Base-by-base conservation (phyloP, 176 grass and related monocot species). In the Zoysia japonica region DNA sequence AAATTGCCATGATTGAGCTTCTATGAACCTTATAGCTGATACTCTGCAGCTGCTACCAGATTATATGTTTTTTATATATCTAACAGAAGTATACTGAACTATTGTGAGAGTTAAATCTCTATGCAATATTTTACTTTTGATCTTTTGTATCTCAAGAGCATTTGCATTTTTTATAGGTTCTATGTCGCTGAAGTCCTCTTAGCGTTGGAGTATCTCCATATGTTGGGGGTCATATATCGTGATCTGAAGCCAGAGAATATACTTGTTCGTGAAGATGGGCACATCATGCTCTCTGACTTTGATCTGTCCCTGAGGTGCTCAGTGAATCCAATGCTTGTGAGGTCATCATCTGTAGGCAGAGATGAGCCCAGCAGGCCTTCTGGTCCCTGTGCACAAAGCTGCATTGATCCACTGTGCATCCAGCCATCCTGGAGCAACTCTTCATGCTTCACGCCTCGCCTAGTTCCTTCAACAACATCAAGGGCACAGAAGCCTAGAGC, bases 181-280 rank as follows among this genome's bases (percentile, higher is more conserved):
- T 99, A 99, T 86, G 88, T 90, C 9, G 88, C 92, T 38, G 96
- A 99, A 84, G 90, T 99, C 53, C 92, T 99, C 47, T 77, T 99
- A 66, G 96, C 96, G 14, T 75, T 99, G 88, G 96, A 99, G 79
- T 99, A 99, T 72, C 84, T 99, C 28, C 96, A 99, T 84, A 93
- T 99, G 96, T 85, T 99, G 83, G 96, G 96, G 37, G 96, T 99
- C 52, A 89, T 99, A 72, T 99, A 99, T 83, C 96, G 96, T 11
- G 96, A 99, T 85, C 86, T 99, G 65, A 99, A 99, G 67, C 96
- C 96, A 76, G 96, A 99, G 74, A 99, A 99, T 77, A 93, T 99
- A 74, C 88, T 99, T 78, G 96, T 99, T 51, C 96, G 96, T 51
- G 92, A 99, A 91, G 96, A 99, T 59, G 96, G 96, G 12, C 96